Percentiles rank a stretch among this genome's conserved stretches.
Conservation (phyloP, 441 rosid species). For the Bocquillonia castaneifolia region DNA sequence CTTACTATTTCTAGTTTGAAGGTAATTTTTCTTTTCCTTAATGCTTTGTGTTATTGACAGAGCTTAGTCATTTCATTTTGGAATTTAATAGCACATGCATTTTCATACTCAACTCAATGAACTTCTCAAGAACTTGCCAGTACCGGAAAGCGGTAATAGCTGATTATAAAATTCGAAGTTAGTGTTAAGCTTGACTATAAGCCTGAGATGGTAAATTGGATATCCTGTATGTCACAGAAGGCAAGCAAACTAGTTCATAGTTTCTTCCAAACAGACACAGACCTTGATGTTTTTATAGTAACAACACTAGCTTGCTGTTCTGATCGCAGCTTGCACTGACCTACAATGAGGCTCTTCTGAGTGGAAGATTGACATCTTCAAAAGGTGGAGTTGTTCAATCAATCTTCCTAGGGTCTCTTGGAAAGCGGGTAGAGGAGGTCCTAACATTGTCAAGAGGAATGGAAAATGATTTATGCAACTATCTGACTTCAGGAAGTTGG, state of each 20-base stretch:
- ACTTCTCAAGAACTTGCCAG: too few species aligned
- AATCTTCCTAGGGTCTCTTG: constrained; percentile 56
- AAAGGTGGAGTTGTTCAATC: constrained; percentile 71
- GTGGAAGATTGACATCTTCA: constrained; percentile 55
- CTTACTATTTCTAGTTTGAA: constrained; percentile 71
- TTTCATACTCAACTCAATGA: background rate
- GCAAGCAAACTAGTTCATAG: background rate
- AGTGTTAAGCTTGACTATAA: background rate
- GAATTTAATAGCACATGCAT: background rate
- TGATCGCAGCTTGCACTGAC: constrained; percentile 66
- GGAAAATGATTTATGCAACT: constrained; percentile 38
- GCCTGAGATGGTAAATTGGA: background rate
- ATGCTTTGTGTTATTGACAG: background rate
- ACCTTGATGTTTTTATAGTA: background rate
- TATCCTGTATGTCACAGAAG: background rate
- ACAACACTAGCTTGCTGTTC: background rate
- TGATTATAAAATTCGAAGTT: background rate
- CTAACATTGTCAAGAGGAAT: constrained; percentile 39
- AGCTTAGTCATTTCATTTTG: background rate
- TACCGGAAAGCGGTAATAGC: too few species aligned
- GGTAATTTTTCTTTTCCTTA: constrained; percentile 38
- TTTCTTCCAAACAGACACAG: background rate
- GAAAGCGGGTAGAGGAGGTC: constrained; percentile 70
- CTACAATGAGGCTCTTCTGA: constrained; percentile 69
- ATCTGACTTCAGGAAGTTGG: constrained; percentile 58